These are phyloP conservation scores for Wickerhamomyces tratensis DNA, from an alignment of 805 yeast genomes.

Conservation along the genomic window DNA sequence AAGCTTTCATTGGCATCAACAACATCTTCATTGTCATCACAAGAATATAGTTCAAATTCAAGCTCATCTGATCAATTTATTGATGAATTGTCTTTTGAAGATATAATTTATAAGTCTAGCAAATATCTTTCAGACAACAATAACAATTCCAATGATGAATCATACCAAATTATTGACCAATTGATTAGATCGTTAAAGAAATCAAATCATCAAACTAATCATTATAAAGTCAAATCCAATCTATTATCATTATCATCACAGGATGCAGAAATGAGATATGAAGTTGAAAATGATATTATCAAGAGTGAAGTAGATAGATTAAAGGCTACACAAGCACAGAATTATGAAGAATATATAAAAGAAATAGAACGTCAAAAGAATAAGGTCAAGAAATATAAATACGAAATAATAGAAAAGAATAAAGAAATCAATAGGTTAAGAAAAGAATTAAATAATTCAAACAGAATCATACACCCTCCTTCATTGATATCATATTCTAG, in stretches of 20 bases:
- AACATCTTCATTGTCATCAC: no score
- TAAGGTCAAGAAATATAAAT: constrained; percentile 34
- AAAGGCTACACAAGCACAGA: constrained; percentile 17
- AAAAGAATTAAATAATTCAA: constrained; percentile 16
- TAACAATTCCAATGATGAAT: constrained; percentile 2
- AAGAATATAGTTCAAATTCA: no score
- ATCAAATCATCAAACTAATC: constrained; percentile 21
- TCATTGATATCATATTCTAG: no score
- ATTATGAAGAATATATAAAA: constrained; percentile 24
- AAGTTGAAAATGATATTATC: constrained; percentile 35
- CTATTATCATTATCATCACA: constrained; percentile 31
- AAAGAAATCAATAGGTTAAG: constrained; percentile 32
- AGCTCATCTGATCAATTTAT: no score
- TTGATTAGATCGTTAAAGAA: constrained; percentile 14
- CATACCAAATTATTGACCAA: constrained; percentile 7
- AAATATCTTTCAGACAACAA: neutral
- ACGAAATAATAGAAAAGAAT: constrained; percentile 32
- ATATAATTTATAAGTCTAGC: no score
- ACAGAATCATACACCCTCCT: no score
- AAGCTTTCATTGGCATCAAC: neutral
- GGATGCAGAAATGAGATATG: constrained; percentile 34
- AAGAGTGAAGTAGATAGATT: constrained; percentile 37
- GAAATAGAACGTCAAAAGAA: constrained; percentile 31
- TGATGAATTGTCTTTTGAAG: no score
- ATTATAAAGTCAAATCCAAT: constrained; percentile 26